Evolutionary conservation across 2,329 filamentous ascomycete genomes (phyloP), one percentile per base, ranked within the genome.

Genomic region (Neodidymelliopsis sp.): DNA sequence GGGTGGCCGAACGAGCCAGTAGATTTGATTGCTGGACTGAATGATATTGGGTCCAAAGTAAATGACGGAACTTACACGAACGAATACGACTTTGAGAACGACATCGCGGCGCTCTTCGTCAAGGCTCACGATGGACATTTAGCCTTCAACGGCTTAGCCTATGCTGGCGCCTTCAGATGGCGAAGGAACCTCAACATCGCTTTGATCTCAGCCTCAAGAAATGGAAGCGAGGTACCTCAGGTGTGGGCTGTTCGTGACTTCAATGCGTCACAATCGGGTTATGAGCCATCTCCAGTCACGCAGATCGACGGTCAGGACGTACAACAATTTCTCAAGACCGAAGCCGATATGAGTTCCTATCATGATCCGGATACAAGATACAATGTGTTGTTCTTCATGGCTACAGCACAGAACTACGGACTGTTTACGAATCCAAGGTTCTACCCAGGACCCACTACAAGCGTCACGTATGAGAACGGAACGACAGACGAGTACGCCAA

Each of bases 291-390:
- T n/a, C 63, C 71, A 0, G 53, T 77, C 7, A 66, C 60, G 0
- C 56, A 68, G 15, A 75, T 77, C 38, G 62, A 75, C 27, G 74
- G 70, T 2, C 55, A 67, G 31, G 65, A 72, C 36, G 71, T 67
- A 1, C 49, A 62, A 6, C 56, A 67, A 11, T 75, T 70, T 19
- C 52, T 77, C 27, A 54, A 67, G 8, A 57, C 67, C 9, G 66
- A 72, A 34, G 63, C 71, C 12, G 34, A 57, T 2, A 30, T 60
- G 23, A 67, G 53, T n/a, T 22, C 60, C 0, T 72, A 69, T 24
- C 74, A 76, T 18, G 75, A 77, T 27, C 72, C 71, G 2, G 74
- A 77, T 47, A 66, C 73, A 0, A 62, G 71, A 13, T 77, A 70
- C 47, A 76, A 77, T 38, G 50, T 59, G 27, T 58, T 75, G 49